phyloP scores from a whole-genome alignment of 2,329 filamentous ascomycete genomes.

The Monascus ruber region DNA sequence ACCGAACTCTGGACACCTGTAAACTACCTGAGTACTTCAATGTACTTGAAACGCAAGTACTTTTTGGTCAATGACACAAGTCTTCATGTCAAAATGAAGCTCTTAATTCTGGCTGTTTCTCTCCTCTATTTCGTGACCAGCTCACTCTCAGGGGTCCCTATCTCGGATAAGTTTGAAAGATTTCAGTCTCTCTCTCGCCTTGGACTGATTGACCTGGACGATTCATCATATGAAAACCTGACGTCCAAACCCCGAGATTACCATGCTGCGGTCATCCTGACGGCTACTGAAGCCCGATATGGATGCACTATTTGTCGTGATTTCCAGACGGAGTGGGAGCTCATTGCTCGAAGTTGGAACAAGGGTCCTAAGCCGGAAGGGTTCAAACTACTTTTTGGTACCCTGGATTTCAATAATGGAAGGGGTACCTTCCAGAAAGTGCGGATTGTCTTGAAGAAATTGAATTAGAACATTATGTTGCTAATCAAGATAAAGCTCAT shows the following conservation, averaged over 20 bases:
- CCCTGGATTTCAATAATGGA: constrained; percentile 78
- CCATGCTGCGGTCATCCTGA: constrained; percentile 68
- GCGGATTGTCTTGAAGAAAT: constrained; percentile 15
- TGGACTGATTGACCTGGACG: constrained; percentile 65
- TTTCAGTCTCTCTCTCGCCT: constrained; percentile 59
- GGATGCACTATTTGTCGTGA: constrained; percentile 78
- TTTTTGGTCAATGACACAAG: not conserved
- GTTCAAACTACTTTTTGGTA: constrained; percentile 59
- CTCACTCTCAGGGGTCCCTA: constrained; percentile 41
- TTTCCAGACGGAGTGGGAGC: constrained; percentile 89
- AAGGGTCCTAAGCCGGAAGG: constrained; percentile 58
- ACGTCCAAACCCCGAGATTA: constrained; percentile 74
- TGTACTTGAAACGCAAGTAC: too few species aligned
- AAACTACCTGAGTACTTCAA: not conserved
- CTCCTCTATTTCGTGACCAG: constrained; percentile 17
- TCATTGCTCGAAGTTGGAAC: constrained; percentile 75
- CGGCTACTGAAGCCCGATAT: constrained; percentile 71
- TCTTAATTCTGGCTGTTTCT: constrained; percentile 29
- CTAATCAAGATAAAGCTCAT: constrained; percentile 51
- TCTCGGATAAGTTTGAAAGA: constrained; percentile 55
- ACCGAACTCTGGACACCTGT: not conserved
- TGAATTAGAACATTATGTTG: not conserved
- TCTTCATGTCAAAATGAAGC: constrained; percentile 20
- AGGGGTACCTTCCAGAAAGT: constrained; percentile 80
- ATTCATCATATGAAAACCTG: constrained; percentile 62